These are phyloP conservation scores for Skeletonema grethae DNA, from an alignment of 108 stramenopile species.

Conservation along the genomic window DNA sequence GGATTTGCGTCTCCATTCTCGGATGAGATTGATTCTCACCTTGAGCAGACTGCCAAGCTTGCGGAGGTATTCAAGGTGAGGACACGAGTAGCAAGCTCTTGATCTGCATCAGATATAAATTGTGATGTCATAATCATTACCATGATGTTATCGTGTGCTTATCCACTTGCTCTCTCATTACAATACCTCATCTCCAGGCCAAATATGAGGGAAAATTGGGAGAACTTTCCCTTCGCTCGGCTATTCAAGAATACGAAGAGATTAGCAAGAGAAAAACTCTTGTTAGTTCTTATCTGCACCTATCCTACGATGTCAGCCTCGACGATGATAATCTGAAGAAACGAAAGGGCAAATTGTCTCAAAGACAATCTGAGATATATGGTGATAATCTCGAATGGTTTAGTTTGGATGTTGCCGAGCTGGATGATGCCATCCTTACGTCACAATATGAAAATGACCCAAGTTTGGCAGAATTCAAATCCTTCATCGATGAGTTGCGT, in stretches of 20 bases:
- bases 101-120: background rate
- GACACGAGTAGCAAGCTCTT: no score
- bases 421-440: constrained; percentile 16
- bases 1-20: constrained; percentile 35
- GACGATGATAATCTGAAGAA: constrained; percentile 48
- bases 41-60: constrained; percentile 24
- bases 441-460: constrained; percentile 20
- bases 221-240: constrained; percentile 13
- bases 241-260: constrained; percentile 44
- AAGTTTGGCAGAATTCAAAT: constrained; percentile 23
- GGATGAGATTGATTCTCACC: constrained; percentile 27
- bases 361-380: constrained; percentile 32
- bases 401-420: constrained; percentile 38
- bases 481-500: constrained; percentile 44
- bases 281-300: constrained; percentile 32
- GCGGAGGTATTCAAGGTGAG: constrained; percentile 31
- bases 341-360: constrained; percentile 39
- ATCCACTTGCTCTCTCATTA: background rate
- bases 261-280: constrained; percentile 24
- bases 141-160: no score
- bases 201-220: constrained; percentile 38
- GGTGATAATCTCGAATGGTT: constrained; percentile 53
- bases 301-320: constrained; percentile 37
- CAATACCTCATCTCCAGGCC: constrained; percentile 2
- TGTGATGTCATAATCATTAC: background rate